Evolutionary conservation across 1,284 basidiomycete genomes (phyloP).

Genomic region (Phaffia rhodozyma): DNA sequence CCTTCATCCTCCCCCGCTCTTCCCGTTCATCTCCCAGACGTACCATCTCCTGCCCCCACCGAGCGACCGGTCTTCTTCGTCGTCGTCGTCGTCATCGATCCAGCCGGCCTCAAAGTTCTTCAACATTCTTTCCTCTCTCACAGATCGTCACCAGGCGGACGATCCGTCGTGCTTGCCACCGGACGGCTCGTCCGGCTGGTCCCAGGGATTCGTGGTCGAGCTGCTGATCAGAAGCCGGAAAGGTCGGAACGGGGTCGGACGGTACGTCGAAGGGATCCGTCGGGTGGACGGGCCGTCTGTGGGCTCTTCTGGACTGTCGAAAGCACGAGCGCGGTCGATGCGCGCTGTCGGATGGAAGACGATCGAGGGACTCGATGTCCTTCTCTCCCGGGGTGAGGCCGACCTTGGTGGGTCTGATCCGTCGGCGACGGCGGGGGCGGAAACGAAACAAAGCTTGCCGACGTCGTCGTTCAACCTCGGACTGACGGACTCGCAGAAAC

Average conservation of each 20-base stretch:
- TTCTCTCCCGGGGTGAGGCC: no score
- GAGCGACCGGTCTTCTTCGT: constrained; percentile 6
- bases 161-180: background rate
- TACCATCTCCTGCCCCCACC: constrained; percentile 60
- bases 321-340: background rate
- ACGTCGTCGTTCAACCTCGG: constrained; percentile 59
- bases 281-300: background rate
- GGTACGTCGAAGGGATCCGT: background rate
- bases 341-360: constrained; percentile 5
- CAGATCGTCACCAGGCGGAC: background rate
- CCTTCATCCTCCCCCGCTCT: constrained; percentile 52
- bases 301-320: background rate
- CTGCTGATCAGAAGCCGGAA: constrained; percentile 1
- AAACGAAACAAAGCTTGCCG: background rate
- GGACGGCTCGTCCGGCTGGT: background rate
- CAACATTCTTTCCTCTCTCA: constrained; percentile 22
- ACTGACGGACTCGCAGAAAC: constrained; percentile 71
- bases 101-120: constrained; percentile 22
- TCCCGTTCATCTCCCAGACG: constrained; percentile 50
- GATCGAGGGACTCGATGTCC: background rate
- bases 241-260: constrained; percentile 2
- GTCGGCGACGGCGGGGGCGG: background rate
- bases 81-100: background rate
- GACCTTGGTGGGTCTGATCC: background rate
- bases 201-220: constrained; percentile 8